phyloP scores from a whole-genome alignment of 768 basidiomycete species.

The Rubroboletus pulcherrimus region DNA sequence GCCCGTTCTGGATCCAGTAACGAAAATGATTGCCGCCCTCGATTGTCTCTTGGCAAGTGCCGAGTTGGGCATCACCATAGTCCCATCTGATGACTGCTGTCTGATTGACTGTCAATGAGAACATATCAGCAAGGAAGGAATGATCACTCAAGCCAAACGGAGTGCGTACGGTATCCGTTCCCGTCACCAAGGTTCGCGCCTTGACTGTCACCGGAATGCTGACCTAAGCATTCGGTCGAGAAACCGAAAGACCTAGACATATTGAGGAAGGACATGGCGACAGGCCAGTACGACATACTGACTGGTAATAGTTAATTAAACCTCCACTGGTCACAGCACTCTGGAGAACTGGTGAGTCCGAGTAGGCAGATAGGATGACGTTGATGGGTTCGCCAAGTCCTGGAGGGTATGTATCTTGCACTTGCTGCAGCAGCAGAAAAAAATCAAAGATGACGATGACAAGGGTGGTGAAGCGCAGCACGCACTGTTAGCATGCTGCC shows the following conservation, averaged over 20 bases:
- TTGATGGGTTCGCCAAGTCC: slow-evolving; percentile 89
- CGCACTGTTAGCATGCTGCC: slow-evolving; percentile 74
- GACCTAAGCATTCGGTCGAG: slow-evolving; percentile 79
- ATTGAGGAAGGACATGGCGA: neutral
- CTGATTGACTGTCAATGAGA: slow-evolving; percentile 59
- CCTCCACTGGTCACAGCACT: slow-evolving; percentile 63
- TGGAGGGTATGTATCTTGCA: slow-evolving; percentile 54
- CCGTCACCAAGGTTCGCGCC: slow-evolving; percentile 82
- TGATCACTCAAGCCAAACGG: slow-evolving; percentile 2
- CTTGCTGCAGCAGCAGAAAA: slow-evolving; percentile 36
- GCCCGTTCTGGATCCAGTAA: slow-evolving; percentile 82
- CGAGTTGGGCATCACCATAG: slow-evolving; percentile 76
- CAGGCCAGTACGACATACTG: slow-evolving; percentile 27
- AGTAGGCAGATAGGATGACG: slow-evolving; percentile 71
- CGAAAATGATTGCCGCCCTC: slow-evolving; percentile 85
- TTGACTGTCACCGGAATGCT: slow-evolving; percentile 68
- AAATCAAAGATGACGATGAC: neutral
- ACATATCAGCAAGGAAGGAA: neutral
- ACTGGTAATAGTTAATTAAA: slow-evolving; percentile 79
- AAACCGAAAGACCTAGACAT: slow-evolving; percentile 59
- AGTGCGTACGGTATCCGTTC: slow-evolving; percentile 55
- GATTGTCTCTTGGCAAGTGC: slow-evolving; percentile 82
- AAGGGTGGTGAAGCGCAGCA: neutral
- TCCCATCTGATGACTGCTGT: slow-evolving; percentile 82
- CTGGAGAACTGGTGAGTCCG: slow-evolving; percentile 64